Base-by-base conservation (phyloP, 768 basidiomycete genomes). In the Lyophyllum atratum region DNA sequence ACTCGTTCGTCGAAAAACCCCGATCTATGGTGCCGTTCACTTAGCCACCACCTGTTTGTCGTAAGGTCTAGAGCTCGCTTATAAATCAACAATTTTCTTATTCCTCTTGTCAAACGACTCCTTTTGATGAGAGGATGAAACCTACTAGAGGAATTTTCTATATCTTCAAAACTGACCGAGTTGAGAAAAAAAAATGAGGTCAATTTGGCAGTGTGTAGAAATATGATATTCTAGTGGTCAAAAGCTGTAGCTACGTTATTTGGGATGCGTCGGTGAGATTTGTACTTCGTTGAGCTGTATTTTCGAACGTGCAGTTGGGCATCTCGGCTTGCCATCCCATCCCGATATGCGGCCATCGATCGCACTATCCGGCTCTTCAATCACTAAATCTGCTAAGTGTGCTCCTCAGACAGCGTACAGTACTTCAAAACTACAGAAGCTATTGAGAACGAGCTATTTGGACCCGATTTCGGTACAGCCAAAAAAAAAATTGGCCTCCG, bases 1-100 rank as follows among this genome's bases (percentile, higher is more conserved):
- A 76, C 22, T 70, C 71, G 82, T 82, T 60, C 43, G 72, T 64
- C 25, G 3, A 42, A 6, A 4, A 46, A 49, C 31, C 22, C n/a
- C n/a, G n/a, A n/a, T n/a, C 29, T 31, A 31, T 31, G 29, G 29
- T 31, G 29, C 29, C 8, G 34, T 37, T 37, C 34, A 37, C 34
- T 37, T 37, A 37, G 9, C 34, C 34, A 37, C 34, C 34, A 37
- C 34, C 34, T 37, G 8, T 9, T 9, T 15, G 14, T 37, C 9
- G 15, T 15, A 37, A 10, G 34, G 7, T 8, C 9, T 37, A 8
- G 34, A 15, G 34, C 34, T 37, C 14, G 34, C 14, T 15, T 14
- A 37, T 3, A 37, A 37, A 37, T 15, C 34, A 37, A 9, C 34
- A 37, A 15, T 9, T 37, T 37, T 37, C 34, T 37, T 37, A 37